Base-by-base conservation (phyloP, 495 filamentous ascomycete species). In the Podospora tetraspora region DNA sequence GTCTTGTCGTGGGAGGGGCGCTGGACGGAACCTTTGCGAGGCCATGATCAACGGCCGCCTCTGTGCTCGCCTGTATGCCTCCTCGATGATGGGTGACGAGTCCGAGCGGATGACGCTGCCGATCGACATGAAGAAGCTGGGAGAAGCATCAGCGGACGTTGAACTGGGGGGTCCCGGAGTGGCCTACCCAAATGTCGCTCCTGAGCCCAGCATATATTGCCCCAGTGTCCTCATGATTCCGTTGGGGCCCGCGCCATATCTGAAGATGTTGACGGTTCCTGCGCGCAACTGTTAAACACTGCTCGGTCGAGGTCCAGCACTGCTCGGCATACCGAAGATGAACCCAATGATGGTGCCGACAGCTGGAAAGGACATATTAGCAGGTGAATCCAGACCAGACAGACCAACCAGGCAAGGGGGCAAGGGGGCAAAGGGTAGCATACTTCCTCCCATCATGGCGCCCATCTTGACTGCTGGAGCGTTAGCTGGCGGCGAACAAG, bases 101-200 rank as follows among this genome's bases (percentile, higher is more conserved):
- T 97, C 94, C 21, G 93, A 91, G 75, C 95, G 90, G 73, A 99
- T 97, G 22, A 94, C 93, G 71, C 91, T 96, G 69, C 95, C 95
- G 74, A 99, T 97, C 52, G 91, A 94, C 95, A 99, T 99, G 85
- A 99, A 99, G 79, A 97, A 97, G 23, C 95, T 99, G 64, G 69
- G n/a, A 29, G 34, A 6, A 24, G n/a, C 16, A n/a, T 21, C 19
- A 21, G 27, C 25, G 58, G 64, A 24, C 3, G 43, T 21, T n/a
- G 24, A n/a, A 2, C 21, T 22, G 3, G n/a, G 22, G 13, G 10
- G 9, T 9, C 4, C 13, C 16, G 56, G 21, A 30, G 52, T 37
- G 52, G 65, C 71, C 67, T 85, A 98, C 95, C 95, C 95, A 77
- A 99, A 99, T 43, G 93, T 97, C 24, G 93, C 93, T 59, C 93